Percentiles rank a stretch among this genome's conserved stretches.
Conservation (phyloP, 2,329 filamentous ascomycete genomes). For the Ascocoryne sarcoides region DNA sequence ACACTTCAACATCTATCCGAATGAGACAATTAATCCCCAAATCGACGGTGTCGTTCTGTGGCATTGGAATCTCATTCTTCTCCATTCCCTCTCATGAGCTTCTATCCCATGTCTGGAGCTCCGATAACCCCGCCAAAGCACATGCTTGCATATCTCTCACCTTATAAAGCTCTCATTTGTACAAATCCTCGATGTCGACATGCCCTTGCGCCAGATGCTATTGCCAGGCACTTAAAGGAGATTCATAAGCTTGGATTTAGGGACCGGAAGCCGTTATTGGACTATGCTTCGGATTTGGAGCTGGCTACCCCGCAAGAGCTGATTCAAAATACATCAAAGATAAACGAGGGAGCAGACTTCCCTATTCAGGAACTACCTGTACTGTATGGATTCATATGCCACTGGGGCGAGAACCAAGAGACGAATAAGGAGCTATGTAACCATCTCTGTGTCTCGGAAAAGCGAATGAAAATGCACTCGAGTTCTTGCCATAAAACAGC, state of each 20-base stretch:
- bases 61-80: slow-evolving; percentile 1
- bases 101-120: too few relatives aligned
- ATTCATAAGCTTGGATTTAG: slow-evolving; percentile 15
- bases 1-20: neutral
- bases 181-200: slow-evolving; percentile 15
- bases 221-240: slow-evolving; percentile 21
- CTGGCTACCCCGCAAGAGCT: slow-evolving; percentile 21
- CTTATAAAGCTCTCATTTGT: slow-evolving; percentile 19
- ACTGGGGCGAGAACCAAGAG: neutral
- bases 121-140: neutral
- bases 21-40: neutral
- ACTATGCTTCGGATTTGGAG: slow-evolving; percentile 14
- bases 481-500: slow-evolving; percentile 14
- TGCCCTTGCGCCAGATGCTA: slow-evolving; percentile 19
- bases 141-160: slow-evolving; percentile 12
- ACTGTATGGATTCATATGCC: slow-evolving; percentile 21
- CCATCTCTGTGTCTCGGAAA: slow-evolving; percentile 26
- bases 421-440: slow-evolving; percentile 17
- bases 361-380: slow-evolving; percentile 24
- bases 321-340: neutral
- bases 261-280: slow-evolving; percentile 15
- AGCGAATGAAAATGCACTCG: slow-evolving; percentile 30
- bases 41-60: slow-evolving; percentile 6
- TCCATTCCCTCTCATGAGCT: neutral
- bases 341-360: slow-evolving; percentile 15